Percentiles rank a stretch among this genome's conserved stretches.
Conservation (phyloP, 1,284 basidiomycete genomes). For the Tetrapyrgos nigripes region DNA sequence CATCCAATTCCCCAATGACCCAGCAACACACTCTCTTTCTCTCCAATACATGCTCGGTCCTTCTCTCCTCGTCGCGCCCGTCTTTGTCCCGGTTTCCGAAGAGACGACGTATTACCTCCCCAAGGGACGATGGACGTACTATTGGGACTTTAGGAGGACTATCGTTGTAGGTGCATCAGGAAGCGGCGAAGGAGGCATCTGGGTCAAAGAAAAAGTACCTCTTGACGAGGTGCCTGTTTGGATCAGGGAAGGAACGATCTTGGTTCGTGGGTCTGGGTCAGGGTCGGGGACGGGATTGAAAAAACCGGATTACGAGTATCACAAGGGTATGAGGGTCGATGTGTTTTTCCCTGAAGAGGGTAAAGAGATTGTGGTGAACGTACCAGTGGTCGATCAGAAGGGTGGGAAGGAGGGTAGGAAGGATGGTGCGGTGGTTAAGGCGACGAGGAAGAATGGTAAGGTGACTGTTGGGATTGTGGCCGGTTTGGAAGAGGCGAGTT, state of each 20-base stretch:
- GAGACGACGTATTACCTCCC: constrained; percentile 74
- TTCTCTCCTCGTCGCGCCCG: constrained; percentile 75
- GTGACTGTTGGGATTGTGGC: constrained; percentile 35
- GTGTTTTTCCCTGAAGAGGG: constrained; percentile 60
- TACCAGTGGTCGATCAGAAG: constrained; percentile 50
- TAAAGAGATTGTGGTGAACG: constrained; percentile 43
- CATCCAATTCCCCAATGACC: constrained; percentile 73
- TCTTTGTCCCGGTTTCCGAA: constrained; percentile 64
- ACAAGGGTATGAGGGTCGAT: constrained; percentile 55
- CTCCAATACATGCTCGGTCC: constrained; percentile 76
- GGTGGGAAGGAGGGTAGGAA: constrained; percentile 22
- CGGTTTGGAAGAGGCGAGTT: constrained; percentile 16
- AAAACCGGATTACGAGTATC: constrained; percentile 73
- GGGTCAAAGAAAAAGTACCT: constrained; percentile 63
- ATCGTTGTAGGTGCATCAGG: constrained; percentile 26
- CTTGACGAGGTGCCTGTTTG: constrained; percentile 70
- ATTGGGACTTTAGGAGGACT: constrained; percentile 56
- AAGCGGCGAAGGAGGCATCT: constrained; percentile 47
- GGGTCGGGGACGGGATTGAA: constrained; percentile 43
- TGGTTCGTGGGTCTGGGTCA: constrained; percentile 58
- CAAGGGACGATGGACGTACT: constrained; percentile 71
- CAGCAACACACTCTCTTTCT: constrained; percentile 69
- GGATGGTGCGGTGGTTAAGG: constrained; percentile 44
- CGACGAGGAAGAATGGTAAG: constrained; percentile 34
- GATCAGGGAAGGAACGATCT: constrained; percentile 62